Percentiles rank a stretch among this genome's conserved stretches.
phyloP scores from a whole-genome alignment of 2,329 filamentous ascomycete species.

The Apiospora sp. region DNA sequence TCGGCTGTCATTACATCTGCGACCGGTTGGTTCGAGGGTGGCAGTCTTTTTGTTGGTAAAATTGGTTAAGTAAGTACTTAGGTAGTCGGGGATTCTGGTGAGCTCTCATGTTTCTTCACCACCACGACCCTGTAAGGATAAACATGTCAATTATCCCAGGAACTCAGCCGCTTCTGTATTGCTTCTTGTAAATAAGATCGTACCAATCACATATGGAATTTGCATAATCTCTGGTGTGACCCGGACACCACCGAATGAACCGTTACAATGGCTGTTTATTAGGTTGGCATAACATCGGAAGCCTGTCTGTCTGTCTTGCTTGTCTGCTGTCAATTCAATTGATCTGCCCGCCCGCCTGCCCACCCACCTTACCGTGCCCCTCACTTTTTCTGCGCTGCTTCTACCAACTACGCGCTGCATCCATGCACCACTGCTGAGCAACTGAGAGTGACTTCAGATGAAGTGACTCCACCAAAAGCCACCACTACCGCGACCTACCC shows the following conservation, averaged over 20 bases:
- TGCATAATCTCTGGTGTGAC: not conserved
- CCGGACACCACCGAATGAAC: not conserved
- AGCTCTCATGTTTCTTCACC: not conserved
- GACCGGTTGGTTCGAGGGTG: not conserved
- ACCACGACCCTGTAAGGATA: not conserved
- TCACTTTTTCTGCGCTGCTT: constrained; percentile 19
- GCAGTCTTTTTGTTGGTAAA: not conserved
- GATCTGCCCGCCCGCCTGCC: not conserved
- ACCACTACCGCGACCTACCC: constrained; percentile 18
- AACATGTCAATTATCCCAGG: not conserved
- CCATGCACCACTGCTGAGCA: not conserved
- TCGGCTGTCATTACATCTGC: not conserved
- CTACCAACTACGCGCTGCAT: constrained; percentile 17
- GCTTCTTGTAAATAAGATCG: not conserved
- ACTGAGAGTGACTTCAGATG: constrained; percentile 8
- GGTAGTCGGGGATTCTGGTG: not conserved
- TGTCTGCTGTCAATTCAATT: not conserved
- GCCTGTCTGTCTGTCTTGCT: not conserved
- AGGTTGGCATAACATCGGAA: not conserved
- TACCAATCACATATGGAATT: not conserved
- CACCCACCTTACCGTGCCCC: constrained; percentile 4
- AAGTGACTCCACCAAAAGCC: constrained; percentile 18
- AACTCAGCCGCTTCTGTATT: not conserved
- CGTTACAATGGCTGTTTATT: not conserved
- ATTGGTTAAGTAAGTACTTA: not conserved